Evolutionary conservation across 352 stramenopile species (phyloP), one percentile per base, ranked within the genome.

Genomic region (Phytophthora rubi): DNA sequence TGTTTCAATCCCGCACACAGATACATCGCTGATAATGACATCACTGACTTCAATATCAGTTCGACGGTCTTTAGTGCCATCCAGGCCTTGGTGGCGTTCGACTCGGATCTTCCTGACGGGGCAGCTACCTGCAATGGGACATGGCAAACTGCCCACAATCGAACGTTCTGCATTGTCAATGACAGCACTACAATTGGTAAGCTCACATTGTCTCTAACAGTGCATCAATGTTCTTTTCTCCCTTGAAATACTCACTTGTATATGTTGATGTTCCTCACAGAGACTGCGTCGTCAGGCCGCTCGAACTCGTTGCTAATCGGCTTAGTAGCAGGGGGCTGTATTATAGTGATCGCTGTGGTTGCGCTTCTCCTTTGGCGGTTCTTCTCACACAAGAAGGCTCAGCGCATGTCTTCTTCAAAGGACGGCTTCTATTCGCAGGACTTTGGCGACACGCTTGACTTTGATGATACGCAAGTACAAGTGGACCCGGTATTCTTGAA

Each of bases 1-100:
- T 54, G 12, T 45, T 37, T 21, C 16, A 3, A 51, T 39, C 21
- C 32, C 4, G 15, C 44, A 6, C 18, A 13, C 39, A 75, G 64
- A 28, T 73, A 71, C 54, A 78, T 76, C 30, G 59, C 59, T 1
- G 53, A 67, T 10, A 76, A 78, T 47, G 37, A 65, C 3, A 73
- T 80, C 26, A 73, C 72, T 9, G 63, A 81, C 53, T 78, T 79
- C 59, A 82, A 80, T 56, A 64, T 81, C 18, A 75, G 62, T 21
- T 60, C 62, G 30, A 55, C 70, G 18, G 62, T 75, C 9, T 81
- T 79, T 28, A 65, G 62, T n/a, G 47, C 68, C 4, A 75, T 81
- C 6, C 45, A 62, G 21, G 65, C 37, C 21, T 51, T 81, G 5
- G 32, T 52, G 39, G 62, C 58, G 2, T 81, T 78, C 37, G 55